phyloP scores from a whole-genome alignment of 805 yeast species.

The Ogataea angusta region DNA sequence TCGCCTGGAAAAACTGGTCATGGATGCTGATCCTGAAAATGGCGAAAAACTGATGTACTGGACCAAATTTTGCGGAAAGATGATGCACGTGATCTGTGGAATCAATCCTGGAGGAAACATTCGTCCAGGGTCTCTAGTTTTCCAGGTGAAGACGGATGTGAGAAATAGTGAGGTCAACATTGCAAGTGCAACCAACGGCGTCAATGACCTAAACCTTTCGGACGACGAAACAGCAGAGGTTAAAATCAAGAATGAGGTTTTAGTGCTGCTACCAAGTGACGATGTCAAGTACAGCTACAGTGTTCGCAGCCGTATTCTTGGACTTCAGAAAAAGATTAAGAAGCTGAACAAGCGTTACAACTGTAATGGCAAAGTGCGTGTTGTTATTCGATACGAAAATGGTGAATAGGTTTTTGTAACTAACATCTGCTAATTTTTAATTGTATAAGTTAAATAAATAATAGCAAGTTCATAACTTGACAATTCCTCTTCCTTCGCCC shows the following conservation, averaged over 20 bases:
- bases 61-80: constrained; percentile 69
- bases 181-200: constrained; percentile 11
- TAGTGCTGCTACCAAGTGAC: constrained; percentile 41
- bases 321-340: constrained; percentile 58
- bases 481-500: constrained; percentile 65
- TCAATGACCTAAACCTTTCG: constrained; percentile 18
- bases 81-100: constrained; percentile 77
- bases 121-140: constrained; percentile 53
- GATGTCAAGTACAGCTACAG: constrained; percentile 58
- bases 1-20: constrained; percentile 46
- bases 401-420: not conserved
- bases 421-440: not conserved
- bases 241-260: constrained; percentile 27
- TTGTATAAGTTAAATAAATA: constrained; percentile 10
- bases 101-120: constrained; percentile 80
- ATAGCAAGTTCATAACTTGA: constrained; percentile 23
- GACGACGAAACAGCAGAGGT: constrained; percentile 25
- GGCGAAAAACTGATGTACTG: constrained; percentile 58
- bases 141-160: constrained; percentile 34
- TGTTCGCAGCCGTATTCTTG: constrained; percentile 55
- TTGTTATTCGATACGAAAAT: constrained; percentile 42
- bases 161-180: constrained; percentile 6
- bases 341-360: constrained; percentile 45
- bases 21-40: constrained; percentile 38
- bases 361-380: constrained; percentile 48